Evolutionary conservation across 805 yeast species (phyloP), one percentile per base, ranked within the genome.

Genomic region (Starmerella lactis-condensi): DNA sequence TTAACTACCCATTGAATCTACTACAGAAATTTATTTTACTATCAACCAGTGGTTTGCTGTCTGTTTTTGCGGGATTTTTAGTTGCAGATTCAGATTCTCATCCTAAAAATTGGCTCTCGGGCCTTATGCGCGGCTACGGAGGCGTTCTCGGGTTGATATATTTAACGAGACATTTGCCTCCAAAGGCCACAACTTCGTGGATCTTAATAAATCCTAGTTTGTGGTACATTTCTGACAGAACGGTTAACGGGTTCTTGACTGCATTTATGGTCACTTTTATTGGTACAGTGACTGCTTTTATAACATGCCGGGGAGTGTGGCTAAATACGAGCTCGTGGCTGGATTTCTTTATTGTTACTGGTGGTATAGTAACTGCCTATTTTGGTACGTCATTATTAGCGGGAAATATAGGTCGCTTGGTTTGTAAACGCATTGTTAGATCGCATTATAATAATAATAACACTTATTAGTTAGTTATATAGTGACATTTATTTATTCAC

Each of bases 371-470:
- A n/a, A 35, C 46, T 3, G 40, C 44, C 9, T 36, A 25, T 20
- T 57, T 56, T 32, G 53, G 58, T 38, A 49, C 58, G 25, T 42
- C 54, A 16, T 42, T 57, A 14, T 45, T 55, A 28, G 52, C 54
- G 30, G 61, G 61, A 13, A 51, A 52, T 36, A 41, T 57, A 9
- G 61, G 61, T 13, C 43, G 61, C n/a, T n/a, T n/a, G n/a, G n/a
- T n/a, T n/a, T n/a, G n/a, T n/a, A n/a, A n/a, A n/a, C n/a, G n/a
- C n/a, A n/a, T n/a, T n/a, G n/a, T n/a, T n/a, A n/a, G n/a, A n/a
- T n/a, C n/a, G n/a, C n/a, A n/a, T n/a, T n/a, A n/a, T n/a, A n/a
- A n/a, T n/a, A n/a, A n/a, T n/a, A n/a, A n/a, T n/a, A n/a, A n/a
- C n/a, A n/a, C n/a, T n/a, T n/a, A n/a, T n/a, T n/a, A n/a, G n/a